Evolutionary conservation across 2,329 filamentous ascomycete species (phyloP), one percentile per base, ranked within the genome.

Genomic region (Colletotrichum sidae): DNA sequence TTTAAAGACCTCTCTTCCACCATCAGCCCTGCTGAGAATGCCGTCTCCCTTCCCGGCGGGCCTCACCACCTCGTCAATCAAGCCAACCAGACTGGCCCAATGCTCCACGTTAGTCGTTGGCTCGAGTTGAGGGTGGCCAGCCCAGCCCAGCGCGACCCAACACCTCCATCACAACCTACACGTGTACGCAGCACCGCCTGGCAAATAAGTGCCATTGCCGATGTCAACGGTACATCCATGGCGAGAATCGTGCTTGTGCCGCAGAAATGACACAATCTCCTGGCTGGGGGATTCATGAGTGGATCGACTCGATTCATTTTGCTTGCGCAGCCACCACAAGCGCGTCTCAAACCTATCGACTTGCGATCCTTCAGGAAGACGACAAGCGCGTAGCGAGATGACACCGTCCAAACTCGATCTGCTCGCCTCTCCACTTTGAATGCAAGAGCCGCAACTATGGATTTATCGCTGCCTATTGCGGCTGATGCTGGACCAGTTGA

Each of bases 261-360:
- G 17, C 39, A 46, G 25, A 57, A 56, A 54, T 63, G 58, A 53
- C 38, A 52, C 37, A 66, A 57, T 63, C 13, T 57, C 15, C 46
- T 55, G 57, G 13, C 6, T 57, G 46, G 50, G 35, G 58, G 46
- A 45, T 46, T 56, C 35, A 39, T 17, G 37, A 55, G 58, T 56
- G 58, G 62, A 47, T 33, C 52, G 47, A 47, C 12, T 57, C 49
- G 52, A 41, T 66, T 53, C 41, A 56, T 67, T 60, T 34, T 59
- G 60, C 47, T 39, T 65, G 59, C 64, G 60, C 64, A 67, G 64
- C 64, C 64, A 65, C 64, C 64, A 60, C 64, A 65, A 67, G 60
- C 60, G 64, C 64, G 49, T 64, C 60, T 65, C 63, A 57, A 53
- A 50, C 13, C 44, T 25, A 12, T 59, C 49, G 25, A 50, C 54